Percentiles rank a stretch among this genome's conserved stretches.
Conservation (phyloP, 176 grass and related monocot species). For the Dactylis glomerata region DNA sequence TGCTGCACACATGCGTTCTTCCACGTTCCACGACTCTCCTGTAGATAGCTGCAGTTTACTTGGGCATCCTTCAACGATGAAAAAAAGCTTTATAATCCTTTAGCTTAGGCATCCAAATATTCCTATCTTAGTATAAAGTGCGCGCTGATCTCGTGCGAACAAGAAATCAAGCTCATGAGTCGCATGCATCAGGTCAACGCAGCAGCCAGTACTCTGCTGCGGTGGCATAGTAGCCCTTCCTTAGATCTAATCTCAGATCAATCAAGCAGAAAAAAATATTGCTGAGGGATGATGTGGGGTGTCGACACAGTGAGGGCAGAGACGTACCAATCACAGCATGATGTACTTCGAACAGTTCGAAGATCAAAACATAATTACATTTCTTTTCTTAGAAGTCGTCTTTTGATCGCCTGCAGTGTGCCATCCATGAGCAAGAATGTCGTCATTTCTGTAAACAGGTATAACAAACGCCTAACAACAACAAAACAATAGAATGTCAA, state of each 20-base stretch:
- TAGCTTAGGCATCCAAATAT: background rate
- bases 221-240: background rate
- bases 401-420: too few relatives aligned
- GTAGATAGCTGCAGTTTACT: background rate
- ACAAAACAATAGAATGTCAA: too few relatives aligned
- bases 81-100: background rate
- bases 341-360: too few relatives aligned
- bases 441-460: too few relatives aligned
- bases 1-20: background rate
- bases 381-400: too few relatives aligned
- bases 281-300: background rate
- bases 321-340: background rate
- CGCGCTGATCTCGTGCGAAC: too few relatives aligned
- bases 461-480: too few relatives aligned
- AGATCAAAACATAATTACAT: too few relatives aligned
- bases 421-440: too few relatives aligned
- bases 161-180: too few relatives aligned
- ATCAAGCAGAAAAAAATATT: background rate
- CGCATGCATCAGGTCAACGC: background rate
- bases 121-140: too few relatives aligned
- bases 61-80: too few relatives aligned
- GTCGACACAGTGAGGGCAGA: conserved; percentile 9
- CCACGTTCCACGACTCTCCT: background rate
- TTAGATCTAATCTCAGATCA: background rate
- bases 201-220: background rate